phyloP scores from a whole-genome alignment of 2,329 filamentous ascomycete species.

The Aspergillus ochraceus region DNA sequence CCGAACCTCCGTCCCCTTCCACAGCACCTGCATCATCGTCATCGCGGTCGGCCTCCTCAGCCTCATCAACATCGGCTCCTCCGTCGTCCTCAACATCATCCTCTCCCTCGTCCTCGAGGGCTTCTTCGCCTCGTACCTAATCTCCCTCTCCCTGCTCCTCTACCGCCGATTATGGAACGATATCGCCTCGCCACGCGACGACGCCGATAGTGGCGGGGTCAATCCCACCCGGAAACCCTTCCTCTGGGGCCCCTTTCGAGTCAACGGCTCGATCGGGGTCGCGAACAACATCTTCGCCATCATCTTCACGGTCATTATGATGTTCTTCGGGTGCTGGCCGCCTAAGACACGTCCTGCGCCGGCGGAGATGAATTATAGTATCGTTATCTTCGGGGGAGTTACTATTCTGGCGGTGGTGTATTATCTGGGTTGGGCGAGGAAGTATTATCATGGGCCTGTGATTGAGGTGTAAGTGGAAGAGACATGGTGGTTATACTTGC shows the following conservation, averaged over 20 bases:
- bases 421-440: slow-evolving; percentile 33
- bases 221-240: slow-evolving; percentile 18
- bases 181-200: slow-evolving; percentile 36
- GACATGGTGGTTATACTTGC: background rate
- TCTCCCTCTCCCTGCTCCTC: slow-evolving; percentile 46
- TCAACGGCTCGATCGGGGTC: slow-evolving; percentile 44
- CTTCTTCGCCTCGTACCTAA: slow-evolving; percentile 51
- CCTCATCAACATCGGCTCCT: slow-evolving; percentile 54
- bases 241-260: slow-evolving; percentile 26
- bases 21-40: slow-evolving; percentile 24
- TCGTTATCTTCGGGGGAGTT: slow-evolving; percentile 41
- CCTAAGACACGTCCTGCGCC: slow-evolving; percentile 24
- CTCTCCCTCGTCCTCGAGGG: slow-evolving; percentile 48
- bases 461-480: slow-evolving; percentile 13
- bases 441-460: slow-evolving; percentile 32
- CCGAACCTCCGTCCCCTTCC: slow-evolving; percentile 22
- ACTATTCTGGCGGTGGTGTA: slow-evolving; percentile 42
- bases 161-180: slow-evolving; percentile 39
- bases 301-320: slow-evolving; percentile 44
- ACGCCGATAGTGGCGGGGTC: background rate
- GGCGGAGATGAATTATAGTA: slow-evolving; percentile 51
- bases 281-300: slow-evolving; percentile 45
- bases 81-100: slow-evolving; percentile 52
- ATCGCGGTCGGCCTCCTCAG: slow-evolving; percentile 38
- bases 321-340: slow-evolving; percentile 52